These are phyloP conservation scores for Chaetoceros tenuissimus DNA, from an alignment of 108 stramenopile genomes.

Conservation along the genomic window DNA sequence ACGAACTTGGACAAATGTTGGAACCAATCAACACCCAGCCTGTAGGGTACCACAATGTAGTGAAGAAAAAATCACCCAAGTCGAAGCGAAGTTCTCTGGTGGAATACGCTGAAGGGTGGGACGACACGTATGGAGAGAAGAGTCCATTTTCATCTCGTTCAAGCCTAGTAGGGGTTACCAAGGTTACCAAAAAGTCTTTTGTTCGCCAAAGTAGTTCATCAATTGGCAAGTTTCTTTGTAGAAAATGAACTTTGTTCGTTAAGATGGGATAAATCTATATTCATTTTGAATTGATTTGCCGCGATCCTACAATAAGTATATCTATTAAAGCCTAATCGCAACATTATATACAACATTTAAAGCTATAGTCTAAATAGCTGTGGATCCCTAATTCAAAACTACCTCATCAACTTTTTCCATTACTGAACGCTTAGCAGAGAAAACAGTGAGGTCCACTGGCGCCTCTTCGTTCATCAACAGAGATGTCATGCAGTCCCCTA, in stretches of 20 bases:
- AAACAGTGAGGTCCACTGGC: conserved; percentile 13
- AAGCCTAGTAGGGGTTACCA: neutral
- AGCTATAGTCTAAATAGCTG: too few species aligned
- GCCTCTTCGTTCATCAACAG: conserved; percentile 11
- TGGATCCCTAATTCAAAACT: too few species aligned
- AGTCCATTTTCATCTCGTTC: neutral
- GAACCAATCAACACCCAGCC: conserved; percentile 12
- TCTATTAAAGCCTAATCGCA: too few species aligned
- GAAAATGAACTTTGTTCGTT: too few species aligned
- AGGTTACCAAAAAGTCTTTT: neutral
- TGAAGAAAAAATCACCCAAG: neutral
- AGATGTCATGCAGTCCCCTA: conserved; percentile 31
- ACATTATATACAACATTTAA: too few species aligned
- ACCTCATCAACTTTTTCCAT: too few species aligned
- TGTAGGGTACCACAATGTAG: neutral
- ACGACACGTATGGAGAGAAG: neutral
- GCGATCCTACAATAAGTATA: too few species aligned
- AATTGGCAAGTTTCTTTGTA: too few species aligned
- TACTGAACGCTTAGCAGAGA: conserved; percentile 10
- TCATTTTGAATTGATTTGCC: too few species aligned
- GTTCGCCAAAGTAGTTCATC: too few species aligned
- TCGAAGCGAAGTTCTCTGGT: neutral
- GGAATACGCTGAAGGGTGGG: neutral
- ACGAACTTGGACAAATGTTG: conserved; percentile 29
- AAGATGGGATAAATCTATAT: too few species aligned